Evolutionary conservation across 1,139 yeast genomes (phyloP), one percentile per base, ranked within the genome.

Genomic region (Suhomyces kunorum): DNA sequence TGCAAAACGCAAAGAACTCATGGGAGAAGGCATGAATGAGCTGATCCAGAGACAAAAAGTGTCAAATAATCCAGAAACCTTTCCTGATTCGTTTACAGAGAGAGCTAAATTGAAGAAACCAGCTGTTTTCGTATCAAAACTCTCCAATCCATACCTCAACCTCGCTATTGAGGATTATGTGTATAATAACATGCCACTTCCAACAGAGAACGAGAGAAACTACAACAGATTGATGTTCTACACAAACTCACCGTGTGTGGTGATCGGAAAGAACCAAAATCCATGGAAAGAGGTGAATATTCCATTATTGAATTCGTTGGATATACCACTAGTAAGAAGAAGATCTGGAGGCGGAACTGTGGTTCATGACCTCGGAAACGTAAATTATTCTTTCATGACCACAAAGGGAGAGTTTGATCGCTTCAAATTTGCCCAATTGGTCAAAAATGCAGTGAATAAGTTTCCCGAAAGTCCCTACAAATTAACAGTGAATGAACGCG

Each of bases 261-360:
- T 94, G 2, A 71, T 92, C n/a, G 98, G 98, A 0, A 87, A 94
- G 56, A 92, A 92, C 58, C 98, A 94, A 59, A 92, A 89, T 50
- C 95, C 97, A 1, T 92, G 94, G 90, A 78, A 81, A 44, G 99
- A 92, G 57, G 76, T 83, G 23, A 85, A 87, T 53, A 46, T 92
- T 4, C 77, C 81, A 0, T 54, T 80, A n/a, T 64, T 87, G 8
- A 66, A 73, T 6, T 54, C 71, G 0, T 60, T 78, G 9, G 69
- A 71, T 1, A 72, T 87, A n/a, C 92, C 95, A 0, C 59, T 90
- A 9, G 61, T 94, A 3, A 69, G 98, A 49, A 70, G 99, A 44
- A 68, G 77, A 34, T 84, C 95, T 2, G 99, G 99, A 1, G 99
- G 99, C 1, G 99, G 99, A 0, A 81, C 98, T 0, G 99, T 94